Evolutionary conservation across 148 eudicot species (phyloP).

Genomic region (Nepenthes mirabilis): DNA sequence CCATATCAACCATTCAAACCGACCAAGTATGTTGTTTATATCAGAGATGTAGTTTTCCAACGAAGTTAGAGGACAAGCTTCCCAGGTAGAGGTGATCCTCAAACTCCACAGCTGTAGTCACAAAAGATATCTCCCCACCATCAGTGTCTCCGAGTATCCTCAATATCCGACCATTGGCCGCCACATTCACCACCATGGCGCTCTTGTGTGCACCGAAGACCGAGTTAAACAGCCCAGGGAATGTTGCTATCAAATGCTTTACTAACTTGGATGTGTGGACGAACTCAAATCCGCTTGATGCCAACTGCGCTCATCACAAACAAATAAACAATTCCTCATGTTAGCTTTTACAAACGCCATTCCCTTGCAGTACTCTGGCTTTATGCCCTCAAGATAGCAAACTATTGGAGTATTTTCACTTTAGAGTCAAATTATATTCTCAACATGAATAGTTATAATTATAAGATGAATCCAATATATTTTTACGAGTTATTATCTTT

Average conservation of each 20-base stretch:
- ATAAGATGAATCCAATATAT: neutral
- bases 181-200: conserved; percentile 61
- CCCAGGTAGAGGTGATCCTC: conserved; percentile 70
- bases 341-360: neutral
- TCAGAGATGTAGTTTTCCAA: conserved; percentile 40
- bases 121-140: conserved; percentile 48
- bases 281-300: conserved; percentile 18
- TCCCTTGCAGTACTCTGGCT: too few relatives aligned
- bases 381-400: too few relatives aligned
- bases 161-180: conserved; percentile 38
- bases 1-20: too few relatives aligned
- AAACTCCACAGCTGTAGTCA: conserved; percentile 65
- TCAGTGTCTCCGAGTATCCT: conserved; percentile 47
- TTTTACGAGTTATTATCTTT: too few relatives aligned
- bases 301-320: conserved; percentile 17
- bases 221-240: conserved; percentile 17
- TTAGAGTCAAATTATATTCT: too few relatives aligned
- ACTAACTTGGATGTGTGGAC: conserved; percentile 32
- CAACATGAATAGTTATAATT: neutral
- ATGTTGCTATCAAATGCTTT: conserved; percentile 40
- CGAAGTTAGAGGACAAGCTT: conserved; percentile 40
- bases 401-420: too few relatives aligned
- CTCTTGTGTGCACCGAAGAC: conserved; percentile 14
- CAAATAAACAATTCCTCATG: neutral
- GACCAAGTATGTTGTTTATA: too few relatives aligned